Evolutionary conservation across 1,284 basidiomycete species (phyloP), one percentile per base, ranked within the genome.

Genomic region (Heterobasidion irregulare): DNA sequence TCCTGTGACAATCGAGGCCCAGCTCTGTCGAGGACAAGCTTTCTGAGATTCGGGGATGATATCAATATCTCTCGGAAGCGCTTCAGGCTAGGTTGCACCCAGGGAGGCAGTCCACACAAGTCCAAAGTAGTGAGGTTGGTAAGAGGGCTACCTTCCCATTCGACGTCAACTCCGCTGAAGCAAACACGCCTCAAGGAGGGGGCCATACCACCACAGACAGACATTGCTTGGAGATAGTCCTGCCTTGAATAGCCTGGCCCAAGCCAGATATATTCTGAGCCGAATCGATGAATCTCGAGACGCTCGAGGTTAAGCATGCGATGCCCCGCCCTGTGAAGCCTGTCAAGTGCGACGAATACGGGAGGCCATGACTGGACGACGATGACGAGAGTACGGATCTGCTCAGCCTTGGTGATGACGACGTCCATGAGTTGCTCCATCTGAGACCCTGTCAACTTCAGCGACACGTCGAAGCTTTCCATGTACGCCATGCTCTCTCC

Each of bases 241-340:
- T 32, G 15, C 38, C 12, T 10, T 8, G 12, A 12, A n/a, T 12
- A 41, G 10, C n/a, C 38, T n/a, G 10, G 38, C n/a, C 38, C 38
- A 10, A 41, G 10, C 38, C 82, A 84, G 47, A 72, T 74, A 8
- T 74, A 67, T 3, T 77, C 68, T 13, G 78, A 64, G 10, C 79
- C 72, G 54, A 86, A 73, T 32, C 78, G 75, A 48, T 84, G 77
- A 53, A 88, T 67, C 59, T 87, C 84, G 47, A 88, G 70, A 5
- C 75, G 75, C 34, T 74, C 74, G 16, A 88, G 75, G 59, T 84
- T 78, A 33, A 64, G 61, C 8, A 83, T 64, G 2, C 68, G 62
- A 15, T 64, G 58, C 2, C 70, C 67, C 3, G 72, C 70, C 0
- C 60, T 56, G 49, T 70, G 65, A 46, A 86, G 67, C 58, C 73